Conservation (phyloP, 352 stramenopile species). For the Globisporangium radiosum region DNA sequence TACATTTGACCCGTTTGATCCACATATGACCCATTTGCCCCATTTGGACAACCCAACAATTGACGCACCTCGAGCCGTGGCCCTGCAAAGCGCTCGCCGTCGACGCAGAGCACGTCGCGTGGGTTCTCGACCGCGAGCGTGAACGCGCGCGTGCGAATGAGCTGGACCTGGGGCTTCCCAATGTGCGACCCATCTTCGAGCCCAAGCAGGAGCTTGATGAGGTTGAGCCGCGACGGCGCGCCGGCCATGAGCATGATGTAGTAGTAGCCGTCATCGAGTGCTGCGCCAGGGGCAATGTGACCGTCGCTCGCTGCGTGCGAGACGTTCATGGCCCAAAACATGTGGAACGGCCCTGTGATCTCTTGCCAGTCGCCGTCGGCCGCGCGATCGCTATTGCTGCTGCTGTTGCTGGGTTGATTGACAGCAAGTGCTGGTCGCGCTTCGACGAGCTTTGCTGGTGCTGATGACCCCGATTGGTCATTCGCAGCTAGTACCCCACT, state of each 20-base stretch:
- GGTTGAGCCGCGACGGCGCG: slow-evolving; percentile 25
- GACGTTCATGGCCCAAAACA: slow-evolving; percentile 33
- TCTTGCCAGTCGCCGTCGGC: slow-evolving; percentile 13
- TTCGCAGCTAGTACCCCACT: background rate
- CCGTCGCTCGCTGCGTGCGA: slow-evolving; percentile 23
- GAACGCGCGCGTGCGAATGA: slow-evolving; percentile 62
- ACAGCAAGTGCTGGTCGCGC: slow-evolving; percentile 37
- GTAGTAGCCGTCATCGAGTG: slow-evolving; percentile 46
- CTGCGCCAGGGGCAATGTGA: slow-evolving; percentile 18
- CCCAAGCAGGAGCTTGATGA: slow-evolving; percentile 39
- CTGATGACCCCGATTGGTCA: background rate
- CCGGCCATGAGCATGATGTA: slow-evolving; percentile 48
- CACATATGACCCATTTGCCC: too few species aligned
- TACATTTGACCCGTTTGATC: background rate
- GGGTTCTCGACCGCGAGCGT: slow-evolving; percentile 24
- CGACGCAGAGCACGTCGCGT: slow-evolving; percentile 46
- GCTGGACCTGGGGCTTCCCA: slow-evolving; percentile 26
- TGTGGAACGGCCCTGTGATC: slow-evolving; percentile 20
- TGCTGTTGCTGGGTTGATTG: slow-evolving; percentile 10
- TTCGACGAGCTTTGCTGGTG: slow-evolving; percentile 10
- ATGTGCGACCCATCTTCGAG: slow-evolving; percentile 51
- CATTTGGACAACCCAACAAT: background rate
- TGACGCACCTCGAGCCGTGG: slow-evolving; percentile 26
- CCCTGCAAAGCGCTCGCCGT: slow-evolving; percentile 52
- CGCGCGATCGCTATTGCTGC: background rate